These are phyloP conservation scores for Asparagopsis taxiformis DNA, from an alignment of 31 red algal genomes.

Conservation along the genomic window DNA sequence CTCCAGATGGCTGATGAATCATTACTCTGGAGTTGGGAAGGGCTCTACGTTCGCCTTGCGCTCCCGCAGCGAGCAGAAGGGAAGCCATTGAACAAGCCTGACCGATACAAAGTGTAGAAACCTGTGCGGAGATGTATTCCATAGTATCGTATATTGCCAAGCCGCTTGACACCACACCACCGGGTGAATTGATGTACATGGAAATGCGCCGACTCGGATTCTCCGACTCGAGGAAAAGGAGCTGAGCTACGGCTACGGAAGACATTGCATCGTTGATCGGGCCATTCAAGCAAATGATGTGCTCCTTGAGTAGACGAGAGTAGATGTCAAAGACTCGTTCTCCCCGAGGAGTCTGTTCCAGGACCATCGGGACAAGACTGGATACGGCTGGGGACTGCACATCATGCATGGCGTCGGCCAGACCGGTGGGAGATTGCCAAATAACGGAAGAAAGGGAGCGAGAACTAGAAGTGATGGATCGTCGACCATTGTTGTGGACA, in stretches of 20 bases:
- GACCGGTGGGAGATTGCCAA: slow-evolving; percentile 14
- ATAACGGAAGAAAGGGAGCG: not conserved
- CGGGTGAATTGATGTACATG: slow-evolving; percentile 94
- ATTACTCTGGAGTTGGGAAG: slow-evolving; percentile 88
- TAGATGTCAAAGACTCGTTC: slow-evolving; percentile 97
- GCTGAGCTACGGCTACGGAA: too few relatives aligned
- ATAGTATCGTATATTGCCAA: slow-evolving; percentile 96
- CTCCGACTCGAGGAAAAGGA: slow-evolving; percentile 84
- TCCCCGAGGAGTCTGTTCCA: slow-evolving; percentile 76
- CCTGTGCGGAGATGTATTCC: slow-evolving; percentile 71
- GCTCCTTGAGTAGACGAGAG: slow-evolving; percentile 88
- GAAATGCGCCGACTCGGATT: slow-evolving; percentile 59
- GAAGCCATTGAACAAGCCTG: slow-evolving; percentile 88
- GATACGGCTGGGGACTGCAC: slow-evolving; percentile 1
- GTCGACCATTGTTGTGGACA: too few relatives aligned
- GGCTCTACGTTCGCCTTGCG: slow-evolving; percentile 53
- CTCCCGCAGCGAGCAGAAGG: slow-evolving; percentile 78
- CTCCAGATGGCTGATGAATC: slow-evolving; percentile 92
- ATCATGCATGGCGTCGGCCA: slow-evolving; percentile 6
- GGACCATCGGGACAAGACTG: slow-evolving; percentile 76
- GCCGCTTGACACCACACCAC: slow-evolving; percentile 80
- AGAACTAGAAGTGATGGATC: too few relatives aligned
- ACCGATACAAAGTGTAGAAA: slow-evolving; percentile 82
- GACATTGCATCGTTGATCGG: slow-evolving; percentile 78
- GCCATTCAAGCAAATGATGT: slow-evolving; percentile 82